A percentile compares a stretch with the other conserved stretches of the same genome.
phyloP scores from a whole-genome alignment of 805 yeast genomes.

The Metschnikowia shivogae region DNA sequence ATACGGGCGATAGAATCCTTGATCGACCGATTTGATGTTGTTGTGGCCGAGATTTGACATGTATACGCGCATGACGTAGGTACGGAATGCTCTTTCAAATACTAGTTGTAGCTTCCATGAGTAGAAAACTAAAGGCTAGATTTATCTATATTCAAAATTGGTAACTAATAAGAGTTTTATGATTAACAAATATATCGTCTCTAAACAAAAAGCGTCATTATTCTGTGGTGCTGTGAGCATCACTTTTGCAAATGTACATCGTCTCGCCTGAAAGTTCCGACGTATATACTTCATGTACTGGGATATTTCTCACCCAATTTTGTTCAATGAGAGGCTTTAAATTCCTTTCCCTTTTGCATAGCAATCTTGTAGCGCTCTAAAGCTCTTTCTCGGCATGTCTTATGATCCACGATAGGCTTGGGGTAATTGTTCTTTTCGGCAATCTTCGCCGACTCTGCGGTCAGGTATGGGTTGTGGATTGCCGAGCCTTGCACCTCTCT shows the following conservation, averaged over 20 bases:
- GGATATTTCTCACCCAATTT: not conserved
- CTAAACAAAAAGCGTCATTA: too few species aligned
- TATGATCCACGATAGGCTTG: slow-evolving; percentile 42
- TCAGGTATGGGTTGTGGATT: slow-evolving; percentile 32
- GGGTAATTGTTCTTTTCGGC: slow-evolving; percentile 36
- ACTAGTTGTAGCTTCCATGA: too few species aligned
- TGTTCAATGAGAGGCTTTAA: slow-evolving; percentile 2
- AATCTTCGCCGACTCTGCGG: slow-evolving; percentile 21
- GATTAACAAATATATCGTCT: not conserved
- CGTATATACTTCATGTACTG: too few species aligned
- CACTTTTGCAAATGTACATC: too few species aligned
- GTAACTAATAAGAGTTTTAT: not conserved
- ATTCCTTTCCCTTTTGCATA: slow-evolving; percentile 16
- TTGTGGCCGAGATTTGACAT: not conserved
- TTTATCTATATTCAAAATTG: too few species aligned
- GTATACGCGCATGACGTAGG: too few species aligned
- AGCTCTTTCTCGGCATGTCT: slow-evolving; percentile 39
- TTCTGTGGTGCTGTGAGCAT: too few species aligned
- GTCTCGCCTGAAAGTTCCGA: too few species aligned
- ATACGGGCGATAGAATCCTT: slow-evolving; percentile 5
- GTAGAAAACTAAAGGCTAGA: too few species aligned
- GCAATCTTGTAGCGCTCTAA: slow-evolving; percentile 40
- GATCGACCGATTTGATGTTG: slow-evolving; percentile 8
- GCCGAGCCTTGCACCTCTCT: slow-evolving; percentile 25
- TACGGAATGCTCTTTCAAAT: too few species aligned